Evolutionary conservation across 108 stramenopile genomes (phyloP).

Genomic region (Pseudonitzschia delicatissima): DNA sequence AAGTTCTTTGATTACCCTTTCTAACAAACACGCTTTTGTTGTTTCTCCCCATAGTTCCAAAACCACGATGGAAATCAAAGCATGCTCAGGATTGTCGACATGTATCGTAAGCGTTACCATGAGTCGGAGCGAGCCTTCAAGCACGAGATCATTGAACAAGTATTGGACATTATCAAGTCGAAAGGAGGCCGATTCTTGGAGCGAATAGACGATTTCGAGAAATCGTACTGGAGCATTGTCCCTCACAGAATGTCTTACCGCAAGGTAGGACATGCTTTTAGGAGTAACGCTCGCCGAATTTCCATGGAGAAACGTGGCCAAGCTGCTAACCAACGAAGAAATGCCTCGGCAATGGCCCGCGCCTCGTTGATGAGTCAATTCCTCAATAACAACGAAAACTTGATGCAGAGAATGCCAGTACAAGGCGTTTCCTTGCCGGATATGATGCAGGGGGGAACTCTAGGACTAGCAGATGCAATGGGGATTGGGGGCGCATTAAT

Average conservation of each 20-base stretch:
- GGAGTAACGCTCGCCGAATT: slow-evolving; percentile 24
- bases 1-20: neutral
- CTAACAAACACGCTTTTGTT: neutral
- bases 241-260: slow-evolving; percentile 23
- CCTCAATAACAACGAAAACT: neutral
- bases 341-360: neutral
- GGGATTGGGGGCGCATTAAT: neutral
- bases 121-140: slow-evolving; percentile 20
- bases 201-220: slow-evolving; percentile 20
- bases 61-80: slow-evolving; percentile 4
- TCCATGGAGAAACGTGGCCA: neutral
- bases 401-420: neutral
- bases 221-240: slow-evolving; percentile 21
- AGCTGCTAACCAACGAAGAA: neutral
- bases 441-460: neutral
- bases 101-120: slow-evolving; percentile 12
- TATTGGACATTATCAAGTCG: slow-evolving; percentile 15
- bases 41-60: neutral
- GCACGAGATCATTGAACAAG: slow-evolving; percentile 28
- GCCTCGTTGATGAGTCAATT: neutral
- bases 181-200: slow-evolving; percentile 24
- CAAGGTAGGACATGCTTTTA: slow-evolving; percentile 32
- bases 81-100: slow-evolving; percentile 13
- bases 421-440: neutral
- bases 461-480: neutral